These are phyloP conservation scores for Fusarium heterosporum DNA, from an alignment of 2,329 filamentous ascomycete genomes.

Conservation along the genomic window DNA sequence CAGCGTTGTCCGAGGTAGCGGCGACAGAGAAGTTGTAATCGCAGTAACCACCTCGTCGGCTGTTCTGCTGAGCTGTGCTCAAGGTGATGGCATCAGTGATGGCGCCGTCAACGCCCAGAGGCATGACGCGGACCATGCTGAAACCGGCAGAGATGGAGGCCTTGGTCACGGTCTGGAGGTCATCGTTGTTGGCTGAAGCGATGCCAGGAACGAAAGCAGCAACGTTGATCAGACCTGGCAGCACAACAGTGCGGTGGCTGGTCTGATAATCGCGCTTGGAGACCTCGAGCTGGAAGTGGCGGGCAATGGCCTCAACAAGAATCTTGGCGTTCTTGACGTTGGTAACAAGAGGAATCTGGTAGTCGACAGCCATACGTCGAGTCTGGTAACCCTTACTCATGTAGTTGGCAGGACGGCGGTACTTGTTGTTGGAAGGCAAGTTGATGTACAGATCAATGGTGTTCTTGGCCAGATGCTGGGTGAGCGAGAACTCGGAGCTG, in stretches of 20 bases:
- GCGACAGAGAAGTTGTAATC: constrained; percentile 85
- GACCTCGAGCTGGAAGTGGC: constrained; percentile 87
- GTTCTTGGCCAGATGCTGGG: constrained; percentile 96
- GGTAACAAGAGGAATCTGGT: constrained; percentile 95
- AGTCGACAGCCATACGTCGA: constrained; percentile 95
- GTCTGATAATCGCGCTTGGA: constrained; percentile 90
- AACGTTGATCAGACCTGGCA: constrained; percentile 82
- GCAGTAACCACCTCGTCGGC: constrained; percentile 74
- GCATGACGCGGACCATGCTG: constrained; percentile 84
- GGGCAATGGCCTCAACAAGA: constrained; percentile 90
- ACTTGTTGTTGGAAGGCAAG: constrained; percentile 97
- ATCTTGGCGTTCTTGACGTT: constrained; percentile 99
- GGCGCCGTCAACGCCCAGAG: constrained; percentile 76
- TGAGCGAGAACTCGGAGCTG: constrained; percentile 95
- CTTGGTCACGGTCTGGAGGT: constrained; percentile 77
- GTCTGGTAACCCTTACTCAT: constrained; percentile 98
- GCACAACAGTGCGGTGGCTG: constrained; percentile 80
- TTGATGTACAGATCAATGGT: constrained; percentile 99
- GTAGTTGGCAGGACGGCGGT: constrained; percentile 95
- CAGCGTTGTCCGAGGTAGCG: constrained; percentile 77
- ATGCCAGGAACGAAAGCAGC: constrained; percentile 84
- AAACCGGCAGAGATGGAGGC: constrained; percentile 81
- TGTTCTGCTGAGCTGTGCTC: constrained; percentile 77
- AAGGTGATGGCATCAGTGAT: constrained; percentile 79
- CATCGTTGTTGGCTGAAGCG: constrained; percentile 70